A percentile compares a stretch with the other conserved stretches of the same genome.
Conservation (phyloP, 805 yeast genomes). For the Kodamaea jinghongensis region DNA sequence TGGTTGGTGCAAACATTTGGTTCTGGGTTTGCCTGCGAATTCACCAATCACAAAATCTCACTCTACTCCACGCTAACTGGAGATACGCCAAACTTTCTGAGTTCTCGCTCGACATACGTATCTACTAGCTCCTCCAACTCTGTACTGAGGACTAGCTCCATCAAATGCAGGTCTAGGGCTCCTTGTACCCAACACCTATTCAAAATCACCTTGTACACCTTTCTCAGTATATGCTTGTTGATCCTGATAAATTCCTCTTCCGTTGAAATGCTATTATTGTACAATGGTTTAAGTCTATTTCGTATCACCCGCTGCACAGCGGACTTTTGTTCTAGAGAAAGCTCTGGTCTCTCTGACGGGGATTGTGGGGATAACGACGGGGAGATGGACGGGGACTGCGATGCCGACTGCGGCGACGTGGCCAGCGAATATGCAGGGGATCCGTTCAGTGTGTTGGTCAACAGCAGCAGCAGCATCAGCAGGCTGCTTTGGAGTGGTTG, state of each 20-base stretch:
- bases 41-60: too few species aligned
- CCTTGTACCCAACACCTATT: conserved; percentile 9
- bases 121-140: conserved; percentile 23
- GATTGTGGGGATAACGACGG: conserved; percentile 10
- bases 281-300: conserved; percentile 47
- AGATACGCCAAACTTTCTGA: conserved; percentile 6
- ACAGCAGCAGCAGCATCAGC: neutral
- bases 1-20: too few species aligned
- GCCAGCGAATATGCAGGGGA: conserved; percentile 1
- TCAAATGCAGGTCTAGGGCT: conserved; percentile 6
- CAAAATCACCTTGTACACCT: conserved; percentile 44
- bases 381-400: conserved; percentile 4
- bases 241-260: conserved; percentile 52
- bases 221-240: conserved; percentile 61
- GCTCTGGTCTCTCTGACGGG: conserved; percentile 9
- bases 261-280: conserved; percentile 17
- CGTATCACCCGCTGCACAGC: conserved; percentile 58
- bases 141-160: conserved; percentile 3
- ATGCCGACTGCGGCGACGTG: neutral
- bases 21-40: too few species aligned
- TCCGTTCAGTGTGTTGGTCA: neutral
- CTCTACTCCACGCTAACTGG: neutral
- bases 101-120: conserved; percentile 21
- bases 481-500: neutral
- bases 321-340: conserved; percentile 47